Conservation (phyloP, 2,329 filamentous ascomycete genomes). For the Colletotrichum cereale region DNA sequence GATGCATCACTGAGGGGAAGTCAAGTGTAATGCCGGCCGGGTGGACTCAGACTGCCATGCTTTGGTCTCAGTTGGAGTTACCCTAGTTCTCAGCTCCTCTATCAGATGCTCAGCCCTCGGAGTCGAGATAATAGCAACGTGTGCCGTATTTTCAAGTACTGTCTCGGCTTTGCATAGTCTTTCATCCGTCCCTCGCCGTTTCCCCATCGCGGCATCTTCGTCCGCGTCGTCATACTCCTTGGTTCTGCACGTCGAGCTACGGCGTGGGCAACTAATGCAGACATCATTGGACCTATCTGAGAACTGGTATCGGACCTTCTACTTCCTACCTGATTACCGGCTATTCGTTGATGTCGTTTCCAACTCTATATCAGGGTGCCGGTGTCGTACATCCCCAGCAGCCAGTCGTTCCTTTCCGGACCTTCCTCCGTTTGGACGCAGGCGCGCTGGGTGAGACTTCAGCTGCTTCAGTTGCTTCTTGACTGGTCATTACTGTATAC, state of each 20-base stretch:
- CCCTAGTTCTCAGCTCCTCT: neutral
- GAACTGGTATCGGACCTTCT: slow-evolving; percentile 65
- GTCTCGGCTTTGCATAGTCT: neutral
- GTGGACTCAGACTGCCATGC: neutral
- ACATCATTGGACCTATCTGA: slow-evolving; percentile 50
- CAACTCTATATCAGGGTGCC: accelerated
- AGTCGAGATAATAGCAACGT: neutral
- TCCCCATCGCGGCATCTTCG: neutral
- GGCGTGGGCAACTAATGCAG: slow-evolving; percentile 61
- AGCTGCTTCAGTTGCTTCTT: no score
- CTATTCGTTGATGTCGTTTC: neutral
- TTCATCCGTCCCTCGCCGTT: neutral
- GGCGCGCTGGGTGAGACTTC: no score
- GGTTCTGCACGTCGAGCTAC: slow-evolving; percentile 57
- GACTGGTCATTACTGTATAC: no score
- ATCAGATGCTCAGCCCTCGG: neutral
- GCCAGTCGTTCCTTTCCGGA: slow-evolving; percentile 66
- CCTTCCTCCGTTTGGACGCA: slow-evolving; percentile 48
- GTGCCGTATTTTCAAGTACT: neutral
- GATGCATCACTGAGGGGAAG: no score
- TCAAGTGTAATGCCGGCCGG: neutral
- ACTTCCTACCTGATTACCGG: slow-evolving; percentile 51
- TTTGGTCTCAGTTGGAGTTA: neutral
- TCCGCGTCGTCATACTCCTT: slow-evolving; percentile 57
- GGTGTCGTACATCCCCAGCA: slow-evolving; percentile 65